Conservation (phyloP, 148 eudicot genomes). For the Chenopodium berlandieri region DNA sequence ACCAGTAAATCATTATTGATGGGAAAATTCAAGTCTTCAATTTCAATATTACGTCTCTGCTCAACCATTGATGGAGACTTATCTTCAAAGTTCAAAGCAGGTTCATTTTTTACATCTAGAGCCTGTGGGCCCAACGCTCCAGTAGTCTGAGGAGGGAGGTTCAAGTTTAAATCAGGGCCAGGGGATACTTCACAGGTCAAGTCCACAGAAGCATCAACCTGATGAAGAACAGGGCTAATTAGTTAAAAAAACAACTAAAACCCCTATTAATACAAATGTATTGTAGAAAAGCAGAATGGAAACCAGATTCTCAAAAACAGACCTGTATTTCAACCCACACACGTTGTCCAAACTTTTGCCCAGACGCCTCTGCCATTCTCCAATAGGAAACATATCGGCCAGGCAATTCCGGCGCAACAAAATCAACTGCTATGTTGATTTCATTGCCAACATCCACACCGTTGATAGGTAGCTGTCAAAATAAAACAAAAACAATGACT, state of each 20-base stretch:
- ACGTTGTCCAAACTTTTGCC: conserved; percentile 79
- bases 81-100: conserved; percentile 12
- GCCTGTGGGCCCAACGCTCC: conserved; percentile 3
- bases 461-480: conserved; percentile 41
- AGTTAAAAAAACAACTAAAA: background rate
- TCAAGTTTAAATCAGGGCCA: conserved; percentile 39
- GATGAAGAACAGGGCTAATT: background rate
- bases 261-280: background rate
- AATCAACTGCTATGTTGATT: conserved; percentile 74
- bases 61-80: conserved; percentile 22
- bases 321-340: conserved; percentile 88
- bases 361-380: conserved; percentile 72
- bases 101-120: conserved; percentile 15
- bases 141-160: conserved; percentile 42
- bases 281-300: background rate
- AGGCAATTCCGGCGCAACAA: conserved; percentile 67
- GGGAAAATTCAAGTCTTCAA: conserved; percentile 39
- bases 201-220: conserved; percentile 65
- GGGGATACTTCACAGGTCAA: conserved; percentile 18
- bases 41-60: conserved; percentile 22
- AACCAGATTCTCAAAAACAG: background rate
- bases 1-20: conserved; percentile 41
- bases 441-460: conserved; percentile 50
- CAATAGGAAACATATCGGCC: conserved; percentile 76
- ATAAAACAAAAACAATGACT: background rate